These are phyloP conservation scores for Xylariaceae sp. DNA, from an alignment of 2,329 filamentous ascomycete species.

Conservation along the genomic window DNA sequence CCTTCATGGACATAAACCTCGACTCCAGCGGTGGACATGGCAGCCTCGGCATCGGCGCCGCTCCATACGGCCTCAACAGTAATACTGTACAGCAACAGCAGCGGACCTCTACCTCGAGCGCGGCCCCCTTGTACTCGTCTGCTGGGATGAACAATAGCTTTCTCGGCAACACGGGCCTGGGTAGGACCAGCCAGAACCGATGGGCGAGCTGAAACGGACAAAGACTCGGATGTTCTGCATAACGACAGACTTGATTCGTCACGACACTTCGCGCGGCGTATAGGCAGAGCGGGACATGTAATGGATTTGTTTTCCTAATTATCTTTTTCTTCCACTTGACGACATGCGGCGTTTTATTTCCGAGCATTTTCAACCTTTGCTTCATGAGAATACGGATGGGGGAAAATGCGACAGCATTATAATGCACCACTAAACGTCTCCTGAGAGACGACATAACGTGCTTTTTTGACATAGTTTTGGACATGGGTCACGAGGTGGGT, in stretches of 20 bases:
- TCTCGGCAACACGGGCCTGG: slow-evolving; percentile 21
- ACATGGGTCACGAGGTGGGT: too few species aligned
- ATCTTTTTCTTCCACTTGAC: slow-evolving; percentile 10
- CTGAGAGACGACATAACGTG: too few species aligned
- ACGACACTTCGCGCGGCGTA: slow-evolving; percentile 15
- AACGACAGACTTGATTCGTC: slow-evolving; percentile 7
- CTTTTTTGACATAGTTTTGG: too few species aligned
- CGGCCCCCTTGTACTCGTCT: slow-evolving; percentile 26
- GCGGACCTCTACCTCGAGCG: slow-evolving; percentile 23
- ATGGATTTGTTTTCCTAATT: slow-evolving; percentile 9
- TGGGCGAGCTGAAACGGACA: slow-evolving; percentile 21
- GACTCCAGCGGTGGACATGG: slow-evolving; percentile 24
- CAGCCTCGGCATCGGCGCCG: slow-evolving; percentile 23
- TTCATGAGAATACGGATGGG: slow-evolving; percentile 1
- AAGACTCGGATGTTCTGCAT: not conserved
- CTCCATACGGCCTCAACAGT: slow-evolving; percentile 25
- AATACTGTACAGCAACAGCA: slow-evolving; percentile 24
- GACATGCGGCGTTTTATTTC: slow-evolving; percentile 12
- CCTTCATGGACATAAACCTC: slow-evolving; percentile 28
- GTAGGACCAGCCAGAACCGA: slow-evolving; percentile 25
- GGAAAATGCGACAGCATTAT: not conserved
- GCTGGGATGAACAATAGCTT: slow-evolving; percentile 25
- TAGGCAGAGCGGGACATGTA: slow-evolving; percentile 13
- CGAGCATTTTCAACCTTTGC: slow-evolving; percentile 2
- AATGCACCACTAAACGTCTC: not conserved